Evolutionary conservation across 345 rosid genomes (phyloP), one percentile per base, ranked within the genome.

Genomic region (Barbarea vulgaris): DNA sequence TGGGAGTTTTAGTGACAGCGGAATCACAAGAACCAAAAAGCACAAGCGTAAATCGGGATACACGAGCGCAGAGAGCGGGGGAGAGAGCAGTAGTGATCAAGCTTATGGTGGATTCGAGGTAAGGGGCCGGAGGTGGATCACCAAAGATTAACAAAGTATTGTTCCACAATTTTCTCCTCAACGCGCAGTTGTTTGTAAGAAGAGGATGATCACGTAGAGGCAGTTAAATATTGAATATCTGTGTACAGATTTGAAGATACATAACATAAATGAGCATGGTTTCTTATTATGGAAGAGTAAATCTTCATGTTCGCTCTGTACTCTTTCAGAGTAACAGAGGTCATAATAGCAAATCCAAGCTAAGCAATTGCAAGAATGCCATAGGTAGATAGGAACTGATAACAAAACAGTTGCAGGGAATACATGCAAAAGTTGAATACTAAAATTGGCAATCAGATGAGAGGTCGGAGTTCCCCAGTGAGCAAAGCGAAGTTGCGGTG

Each of bases 1-100:
- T 57, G 97, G 99, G 71, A 92, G 97, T 81, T 57, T 84, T 72
- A 95, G 99, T 73, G 97, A 95, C 60, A 89, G 94, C 37, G 94
- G 89, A 4, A 78, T 85, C 31, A 62, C 87, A 51, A 84, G 80
- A 80, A 85, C 82, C 69, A 95, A 89, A 83, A 95, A 89, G 82
- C 87, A 86, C 50, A 87, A 87, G 27, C 79, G 81, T 7, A 91
- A 86, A 75, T 81, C 97, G 5, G 97, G 91, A 56, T 80, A 88
- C 71, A 79, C 90, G 1, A 88, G 97, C 42, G 93, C 84, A 15
- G 99, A 89, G 77, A 95, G 97, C 57, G 99, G 99, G 46, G 97
- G 99, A 74, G 97, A 95, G 81, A 89, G 99, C 81, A 90, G 97
- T 80, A 87, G 93, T 44, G 97, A 95, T 68, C 97, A 92, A 76